Base-by-base conservation (phyloP, 441 rosid genomes). In the Erysimum pusillum region DNA sequence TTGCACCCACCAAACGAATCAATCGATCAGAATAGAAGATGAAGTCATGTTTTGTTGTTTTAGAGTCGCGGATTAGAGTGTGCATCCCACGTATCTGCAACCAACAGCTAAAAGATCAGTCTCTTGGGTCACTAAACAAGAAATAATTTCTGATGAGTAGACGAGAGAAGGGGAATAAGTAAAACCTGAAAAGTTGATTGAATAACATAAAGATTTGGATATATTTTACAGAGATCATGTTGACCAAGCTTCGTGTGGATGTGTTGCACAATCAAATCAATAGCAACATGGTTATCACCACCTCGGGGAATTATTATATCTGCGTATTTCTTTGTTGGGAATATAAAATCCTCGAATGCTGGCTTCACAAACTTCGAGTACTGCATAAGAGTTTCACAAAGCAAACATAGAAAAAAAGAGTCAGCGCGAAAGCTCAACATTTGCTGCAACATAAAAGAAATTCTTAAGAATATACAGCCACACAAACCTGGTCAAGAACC, bases 301-400 rank as follows among this genome's bases (percentile, higher is more conserved):
- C 98, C 98, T 31, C 98, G 95, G 41, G 98, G 98, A 77, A 94
- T 92, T 54, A 94, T 91, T 57, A 94, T 92, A 81, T 94, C 98
- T 0, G 98, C 98, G 74, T 88, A 92, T 56, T 94, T 94, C 87
- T 94, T 94, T 48, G 98, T 89, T 71, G 98, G 98, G 79, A 94
- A 97, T 68, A 94, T 92, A 76, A 94, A 94, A 80, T 94, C 98
- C 67, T 94, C 97, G 61, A 94, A 94, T 57, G 98, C 98, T 66
- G 98, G 95, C 86, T 94, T 94, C 73, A 94, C 98, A 85, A 92
- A 94, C 71, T 89, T 94, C 38, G 97, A 89, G 86, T 94, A 94
- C 98, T 94, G 97, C 87, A 85, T 52, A 51, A 78, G 60, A 69
- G 66, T 60, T 75, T 22, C 12, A 14, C 38, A 46, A 53, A 31